phyloP scores from a whole-genome alignment of 192 early-diverging fungal genomes.

The Fimicolochytrium jonesii region DNA sequence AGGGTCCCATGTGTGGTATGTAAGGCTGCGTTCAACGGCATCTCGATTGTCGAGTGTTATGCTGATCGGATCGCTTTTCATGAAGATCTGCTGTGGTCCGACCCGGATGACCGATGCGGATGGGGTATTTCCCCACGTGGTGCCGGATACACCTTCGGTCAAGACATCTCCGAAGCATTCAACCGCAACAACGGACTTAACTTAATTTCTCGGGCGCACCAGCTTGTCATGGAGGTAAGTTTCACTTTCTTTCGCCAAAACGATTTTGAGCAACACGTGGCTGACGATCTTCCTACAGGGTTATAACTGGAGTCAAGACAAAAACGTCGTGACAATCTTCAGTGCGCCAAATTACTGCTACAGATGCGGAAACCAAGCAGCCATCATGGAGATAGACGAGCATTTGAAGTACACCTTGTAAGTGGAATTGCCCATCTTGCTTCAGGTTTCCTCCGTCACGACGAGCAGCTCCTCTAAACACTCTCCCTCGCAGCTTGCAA shows the following conservation, averaged over 20 bases:
- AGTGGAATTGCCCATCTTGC: conserved; percentile 25
- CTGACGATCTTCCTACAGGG: too few species aligned
- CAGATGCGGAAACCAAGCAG: conserved; percentile 98
- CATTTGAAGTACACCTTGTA: conserved; percentile 98
- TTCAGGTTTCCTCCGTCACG: too few species aligned
- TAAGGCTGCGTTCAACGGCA: neutral
- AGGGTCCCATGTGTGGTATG: conserved; percentile 89
- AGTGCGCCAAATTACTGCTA: conserved; percentile 99
- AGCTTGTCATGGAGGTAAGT: conserved; percentile 90
- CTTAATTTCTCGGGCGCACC: conserved; percentile 97
- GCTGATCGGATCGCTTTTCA: too few species aligned
- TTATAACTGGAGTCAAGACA: conserved; percentile 98
- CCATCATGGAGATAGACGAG: conserved; percentile 99
- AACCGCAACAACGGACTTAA: conserved; percentile 93
- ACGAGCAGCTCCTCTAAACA: too few species aligned
- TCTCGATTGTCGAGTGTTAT: neutral
- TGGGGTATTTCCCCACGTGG: conserved; percentile 97
- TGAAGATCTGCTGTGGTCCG: conserved; percentile 60
- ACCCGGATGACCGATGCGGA: conserved; percentile 81
- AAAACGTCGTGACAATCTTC: conserved; percentile 98
- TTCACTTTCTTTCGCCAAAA: too few species aligned
- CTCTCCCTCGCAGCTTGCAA: conserved; percentile 70
- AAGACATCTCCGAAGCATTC: conserved; percentile 73
- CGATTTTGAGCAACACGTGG: too few species aligned
- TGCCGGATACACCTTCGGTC: conserved; percentile 98